Conservation (phyloP, 108 stramenopile genomes). For the Mayamaea pseudoterrestris region DNA sequence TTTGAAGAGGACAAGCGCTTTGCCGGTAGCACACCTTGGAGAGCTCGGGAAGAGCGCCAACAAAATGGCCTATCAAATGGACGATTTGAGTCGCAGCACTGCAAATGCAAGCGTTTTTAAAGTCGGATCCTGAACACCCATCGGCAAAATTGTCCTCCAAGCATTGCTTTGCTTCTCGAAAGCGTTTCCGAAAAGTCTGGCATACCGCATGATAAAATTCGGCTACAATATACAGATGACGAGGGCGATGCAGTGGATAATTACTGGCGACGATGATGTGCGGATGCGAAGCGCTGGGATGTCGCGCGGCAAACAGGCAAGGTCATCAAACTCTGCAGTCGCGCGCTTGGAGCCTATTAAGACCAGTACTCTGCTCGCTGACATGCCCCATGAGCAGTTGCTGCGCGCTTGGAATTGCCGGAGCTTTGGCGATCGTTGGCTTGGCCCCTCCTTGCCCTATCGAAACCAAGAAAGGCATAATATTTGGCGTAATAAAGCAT, state of each 20-base stretch:
- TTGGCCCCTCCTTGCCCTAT: too few relatives aligned
- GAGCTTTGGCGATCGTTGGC: too few relatives aligned
- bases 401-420: too few relatives aligned
- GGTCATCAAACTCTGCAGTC: slow-evolving; percentile 59
- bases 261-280: slow-evolving; percentile 70
- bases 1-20: slow-evolving; percentile 35
- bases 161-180: slow-evolving; percentile 27
- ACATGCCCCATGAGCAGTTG: too few relatives aligned
- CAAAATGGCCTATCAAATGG: slow-evolving; percentile 6
- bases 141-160: slow-evolving; percentile 45
- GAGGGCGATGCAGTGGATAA: slow-evolving; percentile 76
- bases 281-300: slow-evolving; percentile 45
- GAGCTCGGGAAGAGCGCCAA: too few relatives aligned
- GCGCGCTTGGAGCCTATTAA: too few relatives aligned
- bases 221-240: slow-evolving; percentile 76
- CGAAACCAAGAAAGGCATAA: too few relatives aligned
- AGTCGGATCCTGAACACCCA: slow-evolving; percentile 70
- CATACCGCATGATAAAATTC: slow-evolving; percentile 20
- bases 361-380: too few relatives aligned
- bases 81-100: slow-evolving; percentile 18
- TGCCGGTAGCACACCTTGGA: slow-evolving; percentile 22
- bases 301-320: slow-evolving; percentile 35
- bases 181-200: slow-evolving; percentile 38
- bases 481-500: too few relatives aligned
- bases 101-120: slow-evolving; percentile 19